A percentile compares a stretch with the other conserved stretches of the same genome.
Conservation (phyloP, 2,329 filamentous ascomycete genomes). For the Aspergillus caelatus region DNA sequence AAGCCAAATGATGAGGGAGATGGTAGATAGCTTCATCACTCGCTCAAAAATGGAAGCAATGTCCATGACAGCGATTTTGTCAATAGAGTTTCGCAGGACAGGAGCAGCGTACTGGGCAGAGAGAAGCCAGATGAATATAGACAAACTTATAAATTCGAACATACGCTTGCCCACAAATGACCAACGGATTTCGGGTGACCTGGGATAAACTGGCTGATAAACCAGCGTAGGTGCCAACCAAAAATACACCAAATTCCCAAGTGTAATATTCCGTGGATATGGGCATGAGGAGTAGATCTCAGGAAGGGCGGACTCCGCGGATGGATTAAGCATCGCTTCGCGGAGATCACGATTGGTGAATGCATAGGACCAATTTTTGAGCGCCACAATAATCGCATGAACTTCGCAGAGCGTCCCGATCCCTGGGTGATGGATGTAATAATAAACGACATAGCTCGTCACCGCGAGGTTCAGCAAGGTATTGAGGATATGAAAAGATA, state of each 20-base stretch:
- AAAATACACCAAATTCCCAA: slow-evolving; percentile 88
- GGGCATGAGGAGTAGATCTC: slow-evolving; percentile 80
- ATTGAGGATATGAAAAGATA: slow-evolving; percentile 80
- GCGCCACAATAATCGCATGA: slow-evolving; percentile 92
- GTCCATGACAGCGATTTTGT: slow-evolving; percentile 81
- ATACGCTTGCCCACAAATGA: slow-evolving; percentile 82
- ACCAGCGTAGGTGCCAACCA: slow-evolving; percentile 97
- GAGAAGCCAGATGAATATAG: slow-evolving; percentile 92
- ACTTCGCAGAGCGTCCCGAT: slow-evolving; percentile 90
- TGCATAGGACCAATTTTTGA: slow-evolving; percentile 94
- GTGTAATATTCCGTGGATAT: slow-evolving; percentile 88
- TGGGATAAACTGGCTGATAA: slow-evolving; percentile 95
- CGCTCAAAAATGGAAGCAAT: slow-evolving; percentile 82
- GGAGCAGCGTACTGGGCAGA: slow-evolving; percentile 94
- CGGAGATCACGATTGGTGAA: slow-evolving; percentile 95
- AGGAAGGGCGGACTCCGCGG: slow-evolving; percentile 69
- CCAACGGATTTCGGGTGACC: slow-evolving; percentile 81
- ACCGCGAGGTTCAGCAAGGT: slow-evolving; percentile 78
- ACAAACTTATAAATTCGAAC: slow-evolving; percentile 74
- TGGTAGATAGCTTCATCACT: slow-evolving; percentile 91
- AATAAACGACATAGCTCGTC: slow-evolving; percentile 86
- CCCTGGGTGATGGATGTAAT: slow-evolving; percentile 85
- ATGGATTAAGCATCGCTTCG: slow-evolving; percentile 83
- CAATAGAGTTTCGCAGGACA: slow-evolving; percentile 83
- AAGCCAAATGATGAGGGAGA: slow-evolving; percentile 94